A percentile compares a stretch with the other conserved stretches of the same genome.
Conservation (phyloP, 805 yeast species). For the Komagataella ulmi region DNA sequence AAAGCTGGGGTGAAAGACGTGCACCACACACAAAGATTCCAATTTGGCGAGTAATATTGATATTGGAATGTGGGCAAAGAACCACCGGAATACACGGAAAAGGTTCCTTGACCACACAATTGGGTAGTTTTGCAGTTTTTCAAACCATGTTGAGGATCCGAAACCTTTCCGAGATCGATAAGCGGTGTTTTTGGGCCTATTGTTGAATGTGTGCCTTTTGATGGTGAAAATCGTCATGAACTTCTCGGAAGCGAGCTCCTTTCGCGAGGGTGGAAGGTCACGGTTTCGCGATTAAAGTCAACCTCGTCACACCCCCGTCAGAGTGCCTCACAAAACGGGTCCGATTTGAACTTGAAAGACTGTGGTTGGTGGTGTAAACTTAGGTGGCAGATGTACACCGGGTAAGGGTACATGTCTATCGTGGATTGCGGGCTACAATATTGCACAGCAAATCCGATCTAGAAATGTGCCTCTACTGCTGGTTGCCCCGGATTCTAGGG, state of each 20-base stretch:
- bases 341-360: background rate
- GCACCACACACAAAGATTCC: background rate
- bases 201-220: background rate
- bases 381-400: background rate
- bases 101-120: background rate
- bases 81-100: background rate
- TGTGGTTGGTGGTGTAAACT: background rate
- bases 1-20: background rate
- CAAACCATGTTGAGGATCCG: background rate
- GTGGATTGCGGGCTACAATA: background rate
- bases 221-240: background rate
- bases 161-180: background rate
- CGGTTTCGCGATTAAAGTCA: background rate
- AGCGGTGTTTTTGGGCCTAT: background rate
- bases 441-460: background rate
- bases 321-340: background rate
- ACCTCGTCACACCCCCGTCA: background rate
- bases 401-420: background rate
- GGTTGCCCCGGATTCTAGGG: background rate
- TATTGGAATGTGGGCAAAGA: background rate
- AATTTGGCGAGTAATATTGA: background rate
- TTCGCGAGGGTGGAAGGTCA: background rate
- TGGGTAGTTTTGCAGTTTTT: background rate
- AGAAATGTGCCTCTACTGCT: background rate
- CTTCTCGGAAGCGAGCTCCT: background rate